Evolutionary conservation across 2,329 filamentous ascomycete species (phyloP).

Genomic region (Talaromyces rugulosus): DNA sequence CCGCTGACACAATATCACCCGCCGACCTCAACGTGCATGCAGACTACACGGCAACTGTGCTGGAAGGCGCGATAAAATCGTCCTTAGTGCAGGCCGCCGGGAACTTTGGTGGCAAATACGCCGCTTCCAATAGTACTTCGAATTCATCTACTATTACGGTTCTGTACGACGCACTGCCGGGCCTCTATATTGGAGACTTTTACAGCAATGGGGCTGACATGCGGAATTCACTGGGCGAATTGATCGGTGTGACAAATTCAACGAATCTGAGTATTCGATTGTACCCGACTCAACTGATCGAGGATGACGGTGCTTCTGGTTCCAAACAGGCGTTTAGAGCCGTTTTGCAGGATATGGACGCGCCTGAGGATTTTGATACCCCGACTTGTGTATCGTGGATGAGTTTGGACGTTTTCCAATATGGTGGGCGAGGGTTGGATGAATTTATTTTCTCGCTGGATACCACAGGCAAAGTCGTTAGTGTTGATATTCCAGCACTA

Average conservation of each 20-base stretch:
- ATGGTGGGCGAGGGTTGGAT: conserved; percentile 19
- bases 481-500: conserved; percentile 16
- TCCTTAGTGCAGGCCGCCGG: not conserved
- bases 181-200: not conserved
- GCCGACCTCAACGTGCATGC: conserved; percentile 2
- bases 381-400: conserved; percentile 26
- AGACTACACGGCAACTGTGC: not conserved
- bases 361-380: conserved; percentile 20
- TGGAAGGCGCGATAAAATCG: not conserved
- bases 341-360: conserved; percentile 20
- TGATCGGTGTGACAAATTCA: not conserved
- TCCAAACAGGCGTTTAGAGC: conserved; percentile 13
- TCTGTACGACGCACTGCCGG: not conserved
- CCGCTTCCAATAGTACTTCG: not conserved
- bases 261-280: not conserved
- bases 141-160: not conserved
- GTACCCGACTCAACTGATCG: not conserved
- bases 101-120: not conserved
- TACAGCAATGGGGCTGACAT: not conserved
- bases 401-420: conserved; percentile 19
- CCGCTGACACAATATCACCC: not conserved
- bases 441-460: conserved; percentile 23
- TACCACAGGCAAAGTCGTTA: conserved; percentile 15
- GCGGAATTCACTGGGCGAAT: not conserved
- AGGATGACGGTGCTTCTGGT: not conserved